phyloP scores from a whole-genome alignment of 202 grass and related monocot species.

The Cymbopogon flexuosus region DNA sequence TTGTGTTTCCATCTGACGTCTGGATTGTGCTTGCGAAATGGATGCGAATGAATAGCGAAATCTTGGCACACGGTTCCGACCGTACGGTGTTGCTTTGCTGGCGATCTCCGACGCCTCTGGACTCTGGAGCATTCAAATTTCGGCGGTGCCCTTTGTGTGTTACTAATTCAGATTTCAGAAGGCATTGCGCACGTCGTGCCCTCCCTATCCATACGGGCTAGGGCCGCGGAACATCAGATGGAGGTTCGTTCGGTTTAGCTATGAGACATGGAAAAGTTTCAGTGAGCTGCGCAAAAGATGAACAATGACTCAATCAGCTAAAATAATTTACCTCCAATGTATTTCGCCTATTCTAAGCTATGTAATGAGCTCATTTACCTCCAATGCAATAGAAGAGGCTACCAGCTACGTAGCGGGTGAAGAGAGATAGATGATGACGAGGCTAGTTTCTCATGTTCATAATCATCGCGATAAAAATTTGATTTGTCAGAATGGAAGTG shows the following conservation, averaged over 20 bases:
- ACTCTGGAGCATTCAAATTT: background rate
- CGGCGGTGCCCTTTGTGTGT: background rate
- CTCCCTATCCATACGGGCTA: background rate
- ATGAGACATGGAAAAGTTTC: no score
- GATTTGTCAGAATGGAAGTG: no score
- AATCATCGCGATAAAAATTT: no score
- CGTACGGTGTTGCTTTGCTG: slow-evolving; percentile 6
- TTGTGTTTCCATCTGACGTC: background rate
- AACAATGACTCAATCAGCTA: no score
- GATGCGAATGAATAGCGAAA: background rate
- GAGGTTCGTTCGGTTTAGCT: background rate
- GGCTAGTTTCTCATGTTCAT: no score
- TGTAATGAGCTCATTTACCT: no score
- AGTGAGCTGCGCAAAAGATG: no score
- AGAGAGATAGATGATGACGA: no score
- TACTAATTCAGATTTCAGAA: background rate
- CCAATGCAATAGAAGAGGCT: no score
- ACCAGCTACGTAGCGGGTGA: no score
- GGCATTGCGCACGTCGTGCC: background rate
- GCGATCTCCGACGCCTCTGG: background rate
- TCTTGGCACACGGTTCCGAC: background rate
- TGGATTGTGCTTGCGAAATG: background rate
- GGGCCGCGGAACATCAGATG: background rate
- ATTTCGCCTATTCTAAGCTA: no score
- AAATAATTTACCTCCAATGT: no score